Percentiles rank a stretch among this genome's conserved stretches.
Evolutionary conservation across 225 moss, liverwort and hornwort genomes (phyloP).

Genomic region (Lunularia cruciata): DNA sequence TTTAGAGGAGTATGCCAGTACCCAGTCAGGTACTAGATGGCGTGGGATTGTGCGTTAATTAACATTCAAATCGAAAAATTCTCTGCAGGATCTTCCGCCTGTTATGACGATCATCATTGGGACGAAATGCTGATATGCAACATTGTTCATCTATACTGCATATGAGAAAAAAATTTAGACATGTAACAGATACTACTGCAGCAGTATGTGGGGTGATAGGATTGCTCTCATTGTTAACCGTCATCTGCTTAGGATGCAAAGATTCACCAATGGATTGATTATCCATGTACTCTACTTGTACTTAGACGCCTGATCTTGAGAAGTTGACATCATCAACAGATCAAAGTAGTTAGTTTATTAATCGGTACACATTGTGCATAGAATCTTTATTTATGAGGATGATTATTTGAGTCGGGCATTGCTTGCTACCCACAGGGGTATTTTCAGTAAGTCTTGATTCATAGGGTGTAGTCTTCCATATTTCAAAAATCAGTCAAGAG

Average conservation of each 20-base stretch:
- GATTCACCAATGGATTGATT: slow-evolving; percentile 7
- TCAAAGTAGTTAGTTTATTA: slow-evolving; percentile 7
- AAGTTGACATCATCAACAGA: not conserved
- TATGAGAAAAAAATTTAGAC: slow-evolving; percentile 2
- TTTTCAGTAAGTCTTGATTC: slow-evolving; percentile 19
- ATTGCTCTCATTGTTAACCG: not conserved
- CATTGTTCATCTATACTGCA: slow-evolving; percentile 7
- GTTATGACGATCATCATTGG: not conserved
- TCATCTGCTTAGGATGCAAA: slow-evolving; percentile 1
- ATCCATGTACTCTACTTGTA: not conserved
- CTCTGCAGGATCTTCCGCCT: slow-evolving; percentile 9
- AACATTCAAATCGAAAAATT: not conserved
- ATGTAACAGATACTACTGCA: slow-evolving; percentile 5
- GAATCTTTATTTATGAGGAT: slow-evolving; percentile 16
- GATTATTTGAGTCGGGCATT: slow-evolving; percentile 12
- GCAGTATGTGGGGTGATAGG: not conserved
- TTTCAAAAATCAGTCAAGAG: not conserved
- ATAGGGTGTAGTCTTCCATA: not conserved
- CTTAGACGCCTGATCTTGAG: not conserved
- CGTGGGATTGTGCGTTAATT: no score
- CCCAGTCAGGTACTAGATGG: no score
- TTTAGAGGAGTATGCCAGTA: no score
- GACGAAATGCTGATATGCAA: not conserved
- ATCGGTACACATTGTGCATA: slow-evolving; percentile 15
- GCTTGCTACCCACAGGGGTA: slow-evolving; percentile 10